Conservation (phyloP, 345 rosid species). For the Citrus reticulata region DNA sequence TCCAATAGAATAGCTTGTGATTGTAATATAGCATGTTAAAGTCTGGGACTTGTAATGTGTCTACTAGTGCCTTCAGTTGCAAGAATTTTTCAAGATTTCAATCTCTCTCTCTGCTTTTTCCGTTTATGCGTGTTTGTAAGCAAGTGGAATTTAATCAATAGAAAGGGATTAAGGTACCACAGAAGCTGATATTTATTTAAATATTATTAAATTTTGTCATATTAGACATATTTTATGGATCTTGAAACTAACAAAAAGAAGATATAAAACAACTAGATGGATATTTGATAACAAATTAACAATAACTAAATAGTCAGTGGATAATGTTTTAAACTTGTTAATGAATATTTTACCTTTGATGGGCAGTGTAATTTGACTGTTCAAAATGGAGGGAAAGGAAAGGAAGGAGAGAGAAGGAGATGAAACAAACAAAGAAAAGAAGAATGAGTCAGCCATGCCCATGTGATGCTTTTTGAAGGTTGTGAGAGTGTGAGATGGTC, state of each 20-base stretch:
- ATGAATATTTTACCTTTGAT: conserved; percentile 13
- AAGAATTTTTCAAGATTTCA: not conserved
- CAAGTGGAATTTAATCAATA: not conserved
- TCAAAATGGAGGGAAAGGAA: not conserved
- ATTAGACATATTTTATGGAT: too few relatives aligned
- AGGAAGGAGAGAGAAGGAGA: not conserved
- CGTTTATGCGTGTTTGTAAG: not conserved
- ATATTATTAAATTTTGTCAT: not conserved
- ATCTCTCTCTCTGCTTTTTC: not conserved
- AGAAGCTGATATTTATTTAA: not conserved
- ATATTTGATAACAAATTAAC: not conserved
- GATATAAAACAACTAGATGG: not conserved
- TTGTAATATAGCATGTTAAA: not conserved
- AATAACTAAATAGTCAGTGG: not conserved
- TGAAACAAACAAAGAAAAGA: not conserved
- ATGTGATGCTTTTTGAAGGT: conserved; percentile 1
- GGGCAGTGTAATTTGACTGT: conserved; percentile 20
- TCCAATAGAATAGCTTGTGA: not conserved
- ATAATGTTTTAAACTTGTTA: not conserved
- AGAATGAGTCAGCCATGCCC: not conserved
- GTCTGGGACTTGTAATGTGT: conserved; percentile 12
- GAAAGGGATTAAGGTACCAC: not conserved
- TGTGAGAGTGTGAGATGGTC: conserved; percentile 2
- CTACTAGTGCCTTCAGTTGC: not conserved
- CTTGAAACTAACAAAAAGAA: not conserved